Conservation (phyloP, 75 land plant genomes). For the Cryptomeria japonica region DNA sequence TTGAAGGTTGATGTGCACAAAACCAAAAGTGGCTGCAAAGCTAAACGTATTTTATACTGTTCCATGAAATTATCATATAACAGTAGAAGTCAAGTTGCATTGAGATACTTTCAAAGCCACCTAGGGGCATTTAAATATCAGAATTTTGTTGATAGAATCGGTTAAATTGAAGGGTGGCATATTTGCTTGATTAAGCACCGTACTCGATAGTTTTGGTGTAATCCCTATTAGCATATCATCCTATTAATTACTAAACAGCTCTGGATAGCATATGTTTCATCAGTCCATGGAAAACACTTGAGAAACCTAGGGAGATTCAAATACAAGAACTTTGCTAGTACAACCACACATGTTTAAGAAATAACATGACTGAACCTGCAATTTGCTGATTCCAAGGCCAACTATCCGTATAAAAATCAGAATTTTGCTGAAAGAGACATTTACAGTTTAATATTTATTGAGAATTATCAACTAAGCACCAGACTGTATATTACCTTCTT, state of each 20-base stretch:
- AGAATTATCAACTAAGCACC: background rate
- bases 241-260: background rate
- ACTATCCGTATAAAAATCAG: background rate
- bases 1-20: background rate
- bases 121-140: background rate
- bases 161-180: background rate
- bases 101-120: background rate
- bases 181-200: background rate
- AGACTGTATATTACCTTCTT: constrained; percentile 21
- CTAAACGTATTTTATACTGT: background rate
- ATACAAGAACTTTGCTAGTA: background rate
- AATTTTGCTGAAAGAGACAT: background rate
- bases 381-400: background rate
- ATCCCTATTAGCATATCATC: no score
- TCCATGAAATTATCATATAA: background rate
- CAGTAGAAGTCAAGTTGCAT: background rate
- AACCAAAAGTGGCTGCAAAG: background rate
- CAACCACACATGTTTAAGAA: background rate
- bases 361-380: background rate
- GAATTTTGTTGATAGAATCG: background rate
- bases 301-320: background rate
- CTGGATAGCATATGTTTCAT: background rate
- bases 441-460: background rate
- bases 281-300: background rate
- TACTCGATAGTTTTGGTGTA: background rate